Conservation (phyloP, 2,329 filamentous ascomycete species). For the Aspergillus vadensis region DNA sequence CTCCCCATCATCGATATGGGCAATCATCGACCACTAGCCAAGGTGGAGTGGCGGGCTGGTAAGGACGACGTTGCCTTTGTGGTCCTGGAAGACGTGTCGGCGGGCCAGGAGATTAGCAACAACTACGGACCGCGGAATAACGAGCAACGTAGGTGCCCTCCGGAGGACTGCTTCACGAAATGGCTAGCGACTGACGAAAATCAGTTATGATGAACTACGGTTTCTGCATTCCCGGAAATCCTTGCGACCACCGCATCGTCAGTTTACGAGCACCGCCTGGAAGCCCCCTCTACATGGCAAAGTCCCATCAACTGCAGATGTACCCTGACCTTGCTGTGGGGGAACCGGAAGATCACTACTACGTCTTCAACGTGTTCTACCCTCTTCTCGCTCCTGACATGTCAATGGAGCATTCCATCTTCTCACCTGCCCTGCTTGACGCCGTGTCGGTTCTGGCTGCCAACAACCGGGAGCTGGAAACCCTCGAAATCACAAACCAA, state of each 20-base stretch:
- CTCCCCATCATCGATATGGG: constrained; percentile 71
- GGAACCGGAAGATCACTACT: constrained; percentile 41
- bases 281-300: constrained; percentile 44
- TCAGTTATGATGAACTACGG: constrained; percentile 50
- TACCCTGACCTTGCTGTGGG: constrained; percentile 34
- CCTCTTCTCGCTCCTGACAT: constrained; percentile 39
- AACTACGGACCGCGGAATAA: constrained; percentile 79
- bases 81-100: constrained; percentile 49
- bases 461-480: constrained; percentile 45
- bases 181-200: constrained; percentile 1
- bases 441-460: constrained; percentile 45
- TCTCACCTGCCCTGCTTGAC: constrained; percentile 47
- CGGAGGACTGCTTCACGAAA: background rate
- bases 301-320: constrained; percentile 35
- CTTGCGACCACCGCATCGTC: constrained; percentile 48
- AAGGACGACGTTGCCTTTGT: constrained; percentile 42
- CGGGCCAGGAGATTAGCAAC: constrained; percentile 63
- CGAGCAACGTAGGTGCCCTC: constrained; percentile 55
- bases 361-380: constrained; percentile 49
- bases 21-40: constrained; percentile 67
- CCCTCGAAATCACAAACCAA: constrained; percentile 34
- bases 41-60: constrained; percentile 60
- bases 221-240: constrained; percentile 47
- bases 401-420: constrained; percentile 44
- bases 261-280: constrained; percentile 42